phyloP scores from a whole-genome alignment of 192 early-diverging fungal species.

The Backusella luteola region DNA sequence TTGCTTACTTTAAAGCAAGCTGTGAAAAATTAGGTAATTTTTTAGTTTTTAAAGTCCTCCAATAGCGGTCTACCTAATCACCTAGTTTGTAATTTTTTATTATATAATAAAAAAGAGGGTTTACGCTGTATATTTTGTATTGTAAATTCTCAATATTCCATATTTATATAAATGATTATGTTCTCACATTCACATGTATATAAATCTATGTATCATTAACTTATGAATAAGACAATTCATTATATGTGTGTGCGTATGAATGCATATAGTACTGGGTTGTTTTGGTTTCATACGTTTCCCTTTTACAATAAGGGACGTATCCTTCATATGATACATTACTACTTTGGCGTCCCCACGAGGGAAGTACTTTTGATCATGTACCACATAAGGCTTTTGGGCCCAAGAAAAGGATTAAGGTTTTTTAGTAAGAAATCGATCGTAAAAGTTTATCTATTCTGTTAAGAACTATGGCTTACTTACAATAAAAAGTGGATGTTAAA shows the following conservation, averaged over 20 bases:
- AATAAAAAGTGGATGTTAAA: background rate
- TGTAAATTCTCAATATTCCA: background rate
- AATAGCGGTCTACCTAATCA: background rate
- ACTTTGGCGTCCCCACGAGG: background rate
- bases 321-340: background rate
- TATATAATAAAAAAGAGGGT: slow-evolving; percentile 1
- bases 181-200: background rate
- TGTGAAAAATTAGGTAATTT: slow-evolving; percentile 2
- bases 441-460: background rate
- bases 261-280: background rate
- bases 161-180: background rate
- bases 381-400: background rate
- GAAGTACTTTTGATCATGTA: background rate
- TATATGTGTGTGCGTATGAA: too few species aligned
- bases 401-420: background rate
- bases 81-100: background rate
- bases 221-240: background rate
- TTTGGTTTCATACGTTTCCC: background rate
- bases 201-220: background rate
- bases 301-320: background rate
- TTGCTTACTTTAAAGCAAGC: background rate
- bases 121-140: background rate
- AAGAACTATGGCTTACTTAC: background rate
- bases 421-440: background rate
- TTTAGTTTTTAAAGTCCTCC: background rate